Conservation (phyloP, 1,284 basidiomycete species). For the Malassezia sympodialis region DNA sequence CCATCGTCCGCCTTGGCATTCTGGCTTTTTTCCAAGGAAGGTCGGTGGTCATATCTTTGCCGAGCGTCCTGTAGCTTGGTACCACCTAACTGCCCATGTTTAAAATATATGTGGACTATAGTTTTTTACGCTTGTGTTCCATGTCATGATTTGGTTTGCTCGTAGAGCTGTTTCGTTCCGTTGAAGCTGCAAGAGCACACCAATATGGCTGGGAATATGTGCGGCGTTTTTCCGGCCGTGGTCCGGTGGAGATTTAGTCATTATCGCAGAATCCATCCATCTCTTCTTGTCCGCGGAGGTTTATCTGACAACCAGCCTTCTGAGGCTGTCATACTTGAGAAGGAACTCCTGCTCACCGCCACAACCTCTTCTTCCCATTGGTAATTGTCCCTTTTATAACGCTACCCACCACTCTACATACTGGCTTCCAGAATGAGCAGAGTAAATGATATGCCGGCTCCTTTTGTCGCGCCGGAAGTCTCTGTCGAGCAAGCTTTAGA, state of each 20-base stretch:
- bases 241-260: neutral
- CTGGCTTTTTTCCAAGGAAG: neutral
- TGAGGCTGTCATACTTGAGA: neutral
- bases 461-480: constrained; percentile 2
- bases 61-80: neutral
- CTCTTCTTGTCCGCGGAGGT: neutral
- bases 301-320: neutral
- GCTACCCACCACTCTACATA: neutral
- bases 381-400: neutral
- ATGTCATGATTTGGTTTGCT: neutral
- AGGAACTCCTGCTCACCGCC: neutral
- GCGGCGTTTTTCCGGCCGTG: no score
- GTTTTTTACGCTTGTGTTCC: neutral
- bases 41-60: neutral
- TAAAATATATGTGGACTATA: neutral
- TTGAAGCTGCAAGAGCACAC: no score
- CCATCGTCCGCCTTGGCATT: neutral
- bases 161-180: no score
- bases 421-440: neutral
- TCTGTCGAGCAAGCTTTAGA: constrained; percentile 1
- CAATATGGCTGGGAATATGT: no score
- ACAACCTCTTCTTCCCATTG: neutral
- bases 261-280: neutral
- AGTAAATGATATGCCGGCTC: neutral
- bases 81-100: neutral